Conservation (phyloP, 768 basidiomycete genomes). For the Hygrocybe coccinea region DNA sequence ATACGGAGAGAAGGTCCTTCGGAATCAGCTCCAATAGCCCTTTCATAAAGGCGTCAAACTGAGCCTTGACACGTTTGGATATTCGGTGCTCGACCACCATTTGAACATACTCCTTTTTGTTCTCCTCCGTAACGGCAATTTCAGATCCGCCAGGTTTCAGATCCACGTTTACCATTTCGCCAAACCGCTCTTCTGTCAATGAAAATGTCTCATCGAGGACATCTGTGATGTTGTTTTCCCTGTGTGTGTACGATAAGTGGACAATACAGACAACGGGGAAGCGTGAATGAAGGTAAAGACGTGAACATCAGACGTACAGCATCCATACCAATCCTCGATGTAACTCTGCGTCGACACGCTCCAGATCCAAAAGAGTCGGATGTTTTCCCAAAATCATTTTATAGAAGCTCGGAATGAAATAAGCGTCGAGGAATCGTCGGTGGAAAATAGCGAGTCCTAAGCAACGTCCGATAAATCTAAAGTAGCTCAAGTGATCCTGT, state of each 20-base stretch:
- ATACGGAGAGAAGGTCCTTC: slow-evolving; percentile 77
- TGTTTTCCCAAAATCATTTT: slow-evolving; percentile 68
- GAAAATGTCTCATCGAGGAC: slow-evolving; percentile 71
- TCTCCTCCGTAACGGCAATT: slow-evolving; percentile 62
- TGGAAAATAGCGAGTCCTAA: slow-evolving; percentile 77
- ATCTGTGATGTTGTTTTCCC: slow-evolving; percentile 73
- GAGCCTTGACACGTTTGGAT: slow-evolving; percentile 72
- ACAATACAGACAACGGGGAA: neutral
- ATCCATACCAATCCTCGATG: slow-evolving; percentile 70
- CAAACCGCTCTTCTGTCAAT: slow-evolving; percentile 68
- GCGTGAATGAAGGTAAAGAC: neutral
- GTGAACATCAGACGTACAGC: slow-evolving; percentile 46
- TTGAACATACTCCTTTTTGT: slow-evolving; percentile 76
- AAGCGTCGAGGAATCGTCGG: slow-evolving; percentile 71
- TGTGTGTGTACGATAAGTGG: slow-evolving; percentile 19
- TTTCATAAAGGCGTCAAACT: slow-evolving; percentile 81
- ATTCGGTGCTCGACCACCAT: slow-evolving; percentile 80
- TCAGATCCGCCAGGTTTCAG: slow-evolving; percentile 59
- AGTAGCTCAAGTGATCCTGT: slow-evolving; percentile 73
- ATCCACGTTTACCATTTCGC: slow-evolving; percentile 63
- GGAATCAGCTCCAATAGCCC: slow-evolving; percentile 84
- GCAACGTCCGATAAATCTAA: slow-evolving; percentile 74
- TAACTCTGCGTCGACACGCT: slow-evolving; percentile 63
- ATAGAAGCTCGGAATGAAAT: slow-evolving; percentile 77
- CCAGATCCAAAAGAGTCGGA: slow-evolving; percentile 58